These are phyloP conservation scores for Boletus edulis DNA, from an alignment of 768 basidiomycete species.

Conservation along the genomic window DNA sequence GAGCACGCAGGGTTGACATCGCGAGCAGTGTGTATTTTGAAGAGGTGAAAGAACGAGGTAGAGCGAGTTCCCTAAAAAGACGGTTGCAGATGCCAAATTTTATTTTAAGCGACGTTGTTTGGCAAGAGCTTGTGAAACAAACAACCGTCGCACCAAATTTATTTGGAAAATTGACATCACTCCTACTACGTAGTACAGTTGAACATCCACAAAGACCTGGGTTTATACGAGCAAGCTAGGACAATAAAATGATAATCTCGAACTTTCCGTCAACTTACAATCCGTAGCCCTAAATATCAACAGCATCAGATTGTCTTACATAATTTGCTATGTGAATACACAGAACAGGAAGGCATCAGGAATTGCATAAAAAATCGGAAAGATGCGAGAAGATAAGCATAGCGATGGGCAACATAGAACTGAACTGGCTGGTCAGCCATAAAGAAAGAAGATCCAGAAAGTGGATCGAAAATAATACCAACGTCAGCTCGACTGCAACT, in stretches of 20 bases:
- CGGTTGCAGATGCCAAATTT: constrained; percentile 14
- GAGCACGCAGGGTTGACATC: constrained; percentile 64
- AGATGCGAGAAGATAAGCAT: no score
- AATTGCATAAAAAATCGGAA: not conserved
- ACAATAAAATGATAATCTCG: no score
- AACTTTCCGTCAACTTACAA: no score
- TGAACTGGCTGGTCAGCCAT: not conserved
- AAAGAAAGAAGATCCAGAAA: not conserved
- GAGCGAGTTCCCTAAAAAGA: not conserved
- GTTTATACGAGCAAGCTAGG: no score
- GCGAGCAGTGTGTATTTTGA: constrained; percentile 4
- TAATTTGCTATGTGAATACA: not conserved
- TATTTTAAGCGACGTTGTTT: constrained; percentile 31
- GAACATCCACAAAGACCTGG: no score
- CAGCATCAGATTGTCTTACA: no score
- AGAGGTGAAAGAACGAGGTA: not conserved
- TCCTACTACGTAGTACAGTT: no score
- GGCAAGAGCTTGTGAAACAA: constrained; percentile 32
- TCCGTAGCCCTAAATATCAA: no score
- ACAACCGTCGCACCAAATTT: constrained; percentile 14
- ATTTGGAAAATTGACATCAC: not conserved
- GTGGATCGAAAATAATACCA: not conserved
- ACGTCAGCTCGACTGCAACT: constrained; percentile 13
- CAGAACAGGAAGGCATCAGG: no score
- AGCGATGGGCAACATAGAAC: no score